These are phyloP conservation scores for Fusarium avenaceum DNA, from an alignment of 2,329 filamentous ascomycete genomes.

Conservation along the genomic window DNA sequence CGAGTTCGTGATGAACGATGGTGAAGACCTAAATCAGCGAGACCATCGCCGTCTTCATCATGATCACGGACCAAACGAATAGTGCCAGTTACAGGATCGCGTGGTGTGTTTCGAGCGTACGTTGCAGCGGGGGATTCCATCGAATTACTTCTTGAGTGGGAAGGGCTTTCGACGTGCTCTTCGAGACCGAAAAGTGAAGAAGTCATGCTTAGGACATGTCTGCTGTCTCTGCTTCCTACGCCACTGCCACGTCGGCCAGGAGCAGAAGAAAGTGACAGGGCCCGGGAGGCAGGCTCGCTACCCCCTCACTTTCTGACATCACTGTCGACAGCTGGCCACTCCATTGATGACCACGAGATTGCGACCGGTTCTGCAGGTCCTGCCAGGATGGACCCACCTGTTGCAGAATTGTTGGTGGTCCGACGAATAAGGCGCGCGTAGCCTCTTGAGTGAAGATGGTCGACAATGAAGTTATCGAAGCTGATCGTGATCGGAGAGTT, in stretches of 20 bases:
- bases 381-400: slow-evolving; percentile 46
- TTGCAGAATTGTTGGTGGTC: slow-evolving; percentile 46
- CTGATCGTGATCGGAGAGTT: slow-evolving; percentile 65
- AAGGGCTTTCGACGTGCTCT: slow-evolving; percentile 53
- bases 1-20: slow-evolving; percentile 67
- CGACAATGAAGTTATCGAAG: slow-evolving; percentile 69
- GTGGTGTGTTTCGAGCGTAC: slow-evolving; percentile 56
- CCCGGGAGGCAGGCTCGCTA: slow-evolving; percentile 64
- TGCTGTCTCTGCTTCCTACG: slow-evolving; percentile 65
- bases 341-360: slow-evolving; percentile 67
- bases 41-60: slow-evolving; percentile 74
- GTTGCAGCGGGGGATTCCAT: slow-evolving; percentile 64
- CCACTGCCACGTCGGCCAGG: slow-evolving; percentile 64
- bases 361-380: slow-evolving; percentile 36
- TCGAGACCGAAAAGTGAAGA: slow-evolving; percentile 64
- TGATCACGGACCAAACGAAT: slow-evolving; percentile 66
- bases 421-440: slow-evolving; percentile 52
- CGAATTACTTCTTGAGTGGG: slow-evolving; percentile 60
- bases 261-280: slow-evolving; percentile 60
- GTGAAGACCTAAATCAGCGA: slow-evolving; percentile 70
- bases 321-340: slow-evolving; percentile 75
- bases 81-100: slow-evolving; percentile 54
- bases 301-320: slow-evolving; percentile 71
- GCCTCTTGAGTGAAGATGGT: slow-evolving; percentile 67
- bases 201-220: slow-evolving; percentile 69